These are phyloP conservation scores for Schizothecium vesticola DNA, from an alignment of 495 filamentous ascomycete species.

Conservation along the genomic window DNA sequence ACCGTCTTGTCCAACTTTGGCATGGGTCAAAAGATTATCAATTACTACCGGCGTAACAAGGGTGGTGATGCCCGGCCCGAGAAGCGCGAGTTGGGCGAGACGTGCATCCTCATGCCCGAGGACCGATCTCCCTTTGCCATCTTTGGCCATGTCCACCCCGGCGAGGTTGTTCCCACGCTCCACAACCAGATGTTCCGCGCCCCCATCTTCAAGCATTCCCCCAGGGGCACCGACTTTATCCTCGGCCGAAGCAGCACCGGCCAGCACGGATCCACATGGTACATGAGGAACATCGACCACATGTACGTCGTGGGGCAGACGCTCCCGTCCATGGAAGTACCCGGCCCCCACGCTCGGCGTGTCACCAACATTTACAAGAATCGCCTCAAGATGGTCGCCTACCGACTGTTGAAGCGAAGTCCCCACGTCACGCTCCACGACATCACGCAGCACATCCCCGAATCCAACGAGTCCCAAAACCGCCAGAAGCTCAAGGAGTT, in stretches of 20 bases:
- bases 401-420: slow-evolving; percentile 73
- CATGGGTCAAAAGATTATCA: slow-evolving; percentile 92
- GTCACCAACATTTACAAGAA: slow-evolving; percentile 94
- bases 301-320: slow-evolving; percentile 86
- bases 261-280: slow-evolving; percentile 66
- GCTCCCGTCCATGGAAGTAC: slow-evolving; percentile 85
- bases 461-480: slow-evolving; percentile 89
- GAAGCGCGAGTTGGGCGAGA: slow-evolving; percentile 68
- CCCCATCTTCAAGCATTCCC: slow-evolving; percentile 81
- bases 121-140: slow-evolving; percentile 94
- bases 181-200: slow-evolving; percentile 95
- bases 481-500: slow-evolving; percentile 96
- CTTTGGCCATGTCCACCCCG: slow-evolving; percentile 87
- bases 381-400: slow-evolving; percentile 90
- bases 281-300: slow-evolving; percentile 80
- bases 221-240: slow-evolving; percentile 80
- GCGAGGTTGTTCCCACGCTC: slow-evolving; percentile 79
- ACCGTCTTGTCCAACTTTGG: slow-evolving; percentile 90
- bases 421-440: slow-evolving; percentile 65
- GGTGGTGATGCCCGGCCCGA: slow-evolving; percentile 57
- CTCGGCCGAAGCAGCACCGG: slow-evolving; percentile 74
- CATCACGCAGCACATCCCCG: slow-evolving; percentile 82
- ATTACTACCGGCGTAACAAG: slow-evolving; percentile 89
- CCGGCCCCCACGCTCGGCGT: slow-evolving; percentile 85
- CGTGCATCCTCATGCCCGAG: slow-evolving; percentile 76